Percentiles rank a stretch among this genome's conserved stretches.
Conservation (phyloP, 306 rosid genomes). For the Vigna hirtella region DNA sequence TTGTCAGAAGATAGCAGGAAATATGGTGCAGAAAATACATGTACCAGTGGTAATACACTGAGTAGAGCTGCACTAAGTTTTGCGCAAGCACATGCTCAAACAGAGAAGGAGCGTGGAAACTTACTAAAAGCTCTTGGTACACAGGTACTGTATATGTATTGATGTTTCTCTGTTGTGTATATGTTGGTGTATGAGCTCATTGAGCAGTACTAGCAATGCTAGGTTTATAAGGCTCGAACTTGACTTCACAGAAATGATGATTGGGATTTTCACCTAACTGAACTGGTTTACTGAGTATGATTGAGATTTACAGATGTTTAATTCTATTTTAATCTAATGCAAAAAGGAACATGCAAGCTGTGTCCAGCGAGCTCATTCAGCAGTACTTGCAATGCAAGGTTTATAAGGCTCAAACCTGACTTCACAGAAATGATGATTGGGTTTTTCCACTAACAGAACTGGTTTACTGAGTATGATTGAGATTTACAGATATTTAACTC, state of each 20-base stretch:
- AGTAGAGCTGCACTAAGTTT: conserved; percentile 76
- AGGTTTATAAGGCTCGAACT: conserved; percentile 30
- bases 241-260: conserved; percentile 25
- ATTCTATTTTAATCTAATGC: conserved; percentile 26
- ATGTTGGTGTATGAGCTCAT: conserved; percentile 17
- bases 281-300: conserved; percentile 22
- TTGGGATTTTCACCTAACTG: background rate
- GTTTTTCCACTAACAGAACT: background rate
- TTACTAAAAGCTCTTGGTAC: conserved; percentile 93
- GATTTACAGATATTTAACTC: conserved; percentile 25
- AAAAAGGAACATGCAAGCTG: conserved; percentile 12
- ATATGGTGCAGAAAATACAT: conserved; percentile 90
- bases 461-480: conserved; percentile 25
- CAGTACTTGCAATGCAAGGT: conserved; percentile 33
- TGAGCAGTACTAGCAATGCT: conserved; percentile 32
- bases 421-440: conserved; percentile 19
- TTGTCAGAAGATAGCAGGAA: conserved; percentile 96
- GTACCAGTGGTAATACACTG: conserved; percentile 84
- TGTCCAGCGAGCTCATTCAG: background rate
- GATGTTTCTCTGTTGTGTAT: conserved; percentile 7
- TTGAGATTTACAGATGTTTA: conserved; percentile 30
- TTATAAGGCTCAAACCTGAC: conserved; percentile 33
- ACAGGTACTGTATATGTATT: conserved; percentile 57
- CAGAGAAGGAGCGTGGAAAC: conserved; percentile 93
- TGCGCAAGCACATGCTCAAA: conserved; percentile 87